These are phyloP conservation scores for Datura wrightii DNA, from an alignment of 257 asterid genomes.

Conservation along the genomic window DNA sequence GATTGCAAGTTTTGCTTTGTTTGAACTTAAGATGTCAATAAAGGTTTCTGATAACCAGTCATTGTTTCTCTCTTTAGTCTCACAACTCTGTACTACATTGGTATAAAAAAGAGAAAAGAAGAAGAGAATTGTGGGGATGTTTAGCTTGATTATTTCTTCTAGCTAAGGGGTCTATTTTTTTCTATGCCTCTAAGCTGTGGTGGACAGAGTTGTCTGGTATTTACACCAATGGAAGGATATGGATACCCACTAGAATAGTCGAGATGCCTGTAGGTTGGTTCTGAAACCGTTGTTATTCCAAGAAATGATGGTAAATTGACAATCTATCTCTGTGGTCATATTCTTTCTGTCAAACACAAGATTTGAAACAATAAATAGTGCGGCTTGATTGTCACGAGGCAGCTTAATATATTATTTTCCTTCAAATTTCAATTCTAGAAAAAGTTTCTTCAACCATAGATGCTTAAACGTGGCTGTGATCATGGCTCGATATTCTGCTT, in stretches of 20 bases:
- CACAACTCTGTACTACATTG: not conserved
- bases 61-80: not conserved
- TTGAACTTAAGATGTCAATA: constrained; percentile 8
- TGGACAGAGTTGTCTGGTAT: constrained; percentile 8
- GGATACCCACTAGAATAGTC: not conserved
- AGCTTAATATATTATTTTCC: not conserved
- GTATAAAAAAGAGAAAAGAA: not conserved
- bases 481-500: constrained; percentile 4
- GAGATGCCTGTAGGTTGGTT: constrained; percentile 1
- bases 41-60: constrained; percentile 3
- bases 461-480: not conserved
- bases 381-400: not conserved
- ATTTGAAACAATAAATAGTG: not conserved
- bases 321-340: not conserved
- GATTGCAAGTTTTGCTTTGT: not conserved
- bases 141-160: constrained; percentile 12
- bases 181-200: not conserved
- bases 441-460: not conserved
- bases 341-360: not conserved
- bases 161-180: not conserved
- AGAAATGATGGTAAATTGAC: constrained; percentile 8
- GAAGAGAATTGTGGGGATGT: constrained; percentile 6
- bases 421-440: not conserved
- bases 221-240: not conserved
- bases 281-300: not conserved